Base-by-base conservation (phyloP, 2,329 filamentous ascomycete species). In the Teratosphaeriaceae sp. region DNA sequence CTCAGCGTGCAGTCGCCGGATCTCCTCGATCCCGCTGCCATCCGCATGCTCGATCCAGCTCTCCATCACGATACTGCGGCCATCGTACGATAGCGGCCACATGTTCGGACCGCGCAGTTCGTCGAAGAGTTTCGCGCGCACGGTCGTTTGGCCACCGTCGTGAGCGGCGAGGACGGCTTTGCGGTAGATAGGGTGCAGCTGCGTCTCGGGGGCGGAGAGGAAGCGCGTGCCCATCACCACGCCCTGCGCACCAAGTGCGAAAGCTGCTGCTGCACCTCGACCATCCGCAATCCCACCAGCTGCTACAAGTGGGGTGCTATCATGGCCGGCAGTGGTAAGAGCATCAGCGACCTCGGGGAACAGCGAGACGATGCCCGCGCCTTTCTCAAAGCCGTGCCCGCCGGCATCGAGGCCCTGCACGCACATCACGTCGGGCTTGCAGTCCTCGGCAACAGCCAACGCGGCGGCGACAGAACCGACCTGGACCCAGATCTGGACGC, bases 361-460 rank as follows among this genome's bases (percentile, higher is more conserved):
- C 4, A 84, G 58, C 2, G 71, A 68, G 3, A 82, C 60, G 2
- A 84, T 64, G 5, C 79, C 70, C 1, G 74, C 71, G 2, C 76
- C 78, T 21, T 64, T 61, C 1, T 67, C 68, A 38, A 74, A 74
- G 46, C 81, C 79, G 57, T 84, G 80, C 0, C 80, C 80, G 3
- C 80, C 80, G 0, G 80, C 80, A 59, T 84, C 80, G 2, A 69
- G 67, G 2, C 80, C 80, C 58, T 84, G 80, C 2, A 77, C 67
- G 5, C 82, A 75, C 2, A 84, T 47, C 8, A 75, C 76, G 55
- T 84, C 78, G 0, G 75, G 66, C 13, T 43, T 64, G 0, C 70
- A 71, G 19, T 71, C 64, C 16, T 51, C 36, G 0, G 70, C 65
- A 0, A 73, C 72, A 42, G 69, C 65, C n/a, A 72, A 43, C 4